Base-by-base conservation (phyloP, 2,329 filamentous ascomycete species). In the Sclerotinia trifoliorum region DNA sequence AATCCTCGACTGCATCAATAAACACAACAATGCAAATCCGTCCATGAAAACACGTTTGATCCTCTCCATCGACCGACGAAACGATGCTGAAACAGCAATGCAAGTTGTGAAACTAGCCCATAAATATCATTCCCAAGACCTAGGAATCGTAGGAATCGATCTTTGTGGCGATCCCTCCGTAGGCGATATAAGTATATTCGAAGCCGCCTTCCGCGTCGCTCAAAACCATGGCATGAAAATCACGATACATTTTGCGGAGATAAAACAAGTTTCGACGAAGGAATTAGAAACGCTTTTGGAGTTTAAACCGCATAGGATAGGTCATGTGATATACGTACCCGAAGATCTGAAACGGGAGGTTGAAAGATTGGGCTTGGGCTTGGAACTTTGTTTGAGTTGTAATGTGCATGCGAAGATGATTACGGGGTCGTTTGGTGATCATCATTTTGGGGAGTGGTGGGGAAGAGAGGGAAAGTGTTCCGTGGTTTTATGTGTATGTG, bases 301-400 rank as follows among this genome's bases (percentile, higher is more conserved):
- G 19, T 55, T 35, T 35, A 35, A 55, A n/a, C 52, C 52, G 2
- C 19, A 55, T 35, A 55, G 52, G 26, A 55, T 32, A 35, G 52
- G 52, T n/a, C 52, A 55, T n/a, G 52, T 55, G 13, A 55, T 55
- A 29, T 29, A 55, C 2, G 52, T 55, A 13, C 52, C 52, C 11
- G 52, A 55, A 55, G 29, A 35, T 55, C 29, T 55, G 19, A 81
- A 17, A 81, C 44, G 26, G 48, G 61, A 63, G 24, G 52, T 63
- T 21, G 48, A 63, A 42, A 49, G 11, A 6, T 51, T 26, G 48
- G 35, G 81, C 1, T 76, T 94, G 39, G 90, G 89, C 2, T 78
- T 95, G 17, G 92, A 95, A 78, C 77, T 95, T 49, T 95, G 92
- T 70, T 80, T 95, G 70, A 92, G 88, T 72, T 94, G 92, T 78